phyloP scores from a whole-genome alignment of 1,139 yeast species.

The Geotrichum siamense region DNA sequence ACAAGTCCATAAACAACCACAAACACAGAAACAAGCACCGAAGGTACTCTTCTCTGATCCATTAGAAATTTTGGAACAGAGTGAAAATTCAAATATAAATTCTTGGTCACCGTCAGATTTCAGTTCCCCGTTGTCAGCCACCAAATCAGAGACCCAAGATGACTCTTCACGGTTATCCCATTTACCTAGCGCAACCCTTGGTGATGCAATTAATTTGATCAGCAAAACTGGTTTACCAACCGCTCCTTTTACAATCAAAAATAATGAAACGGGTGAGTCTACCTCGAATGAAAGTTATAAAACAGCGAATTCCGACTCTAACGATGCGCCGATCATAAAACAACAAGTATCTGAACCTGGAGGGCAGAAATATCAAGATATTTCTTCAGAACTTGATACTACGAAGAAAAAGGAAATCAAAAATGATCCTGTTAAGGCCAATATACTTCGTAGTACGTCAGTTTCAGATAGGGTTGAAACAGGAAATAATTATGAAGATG shows the following conservation, averaged over 20 bases:
- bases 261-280: constrained; percentile 2
- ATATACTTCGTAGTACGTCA: too few relatives aligned
- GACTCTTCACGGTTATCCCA: not conserved
- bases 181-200: not conserved
- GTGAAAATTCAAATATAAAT: not conserved
- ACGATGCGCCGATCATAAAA: not conserved
- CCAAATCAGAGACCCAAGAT: not conserved
- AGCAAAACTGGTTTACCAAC: constrained; percentile 1
- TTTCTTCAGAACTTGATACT: too few relatives aligned
- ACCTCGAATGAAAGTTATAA: constrained; percentile 12
- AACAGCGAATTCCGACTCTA: constrained; percentile 10
- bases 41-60: constrained; percentile 14
- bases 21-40: constrained; percentile 7
- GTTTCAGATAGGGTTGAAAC: too few relatives aligned
- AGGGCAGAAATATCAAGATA: constrained; percentile 1
- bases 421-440: too few relatives aligned
- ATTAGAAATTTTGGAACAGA: constrained; percentile 3
- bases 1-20: not conserved
- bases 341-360: constrained; percentile 1
- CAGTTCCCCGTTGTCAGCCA: not conserved
- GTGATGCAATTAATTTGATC: not conserved
- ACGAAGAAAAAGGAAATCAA: too few relatives aligned
- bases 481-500: too few relatives aligned
- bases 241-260: constrained; percentile 8
- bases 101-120: not conserved